These are phyloP conservation scores for Oropetium thomaeum DNA, from an alignment of 176 grass and related monocot genomes.

Conservation along the genomic window DNA sequence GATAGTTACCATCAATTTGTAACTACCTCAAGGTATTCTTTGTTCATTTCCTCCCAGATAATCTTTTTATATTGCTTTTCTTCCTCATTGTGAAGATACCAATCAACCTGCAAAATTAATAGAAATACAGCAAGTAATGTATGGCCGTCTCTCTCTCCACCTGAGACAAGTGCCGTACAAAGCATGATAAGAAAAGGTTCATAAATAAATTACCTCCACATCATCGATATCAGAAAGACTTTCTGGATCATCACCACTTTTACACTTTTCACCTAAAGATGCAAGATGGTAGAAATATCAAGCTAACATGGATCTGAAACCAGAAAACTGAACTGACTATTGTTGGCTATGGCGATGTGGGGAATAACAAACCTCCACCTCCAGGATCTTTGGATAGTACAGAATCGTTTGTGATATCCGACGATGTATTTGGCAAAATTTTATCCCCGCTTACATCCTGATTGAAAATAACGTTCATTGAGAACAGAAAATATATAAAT, in stretches of 20 bases:
- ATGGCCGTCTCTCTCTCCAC: background rate
- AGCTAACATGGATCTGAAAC: background rate
- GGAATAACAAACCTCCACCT: slow-evolving; percentile 38
- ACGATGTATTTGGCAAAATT: slow-evolving; percentile 15
- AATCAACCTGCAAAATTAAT: slow-evolving; percentile 49
- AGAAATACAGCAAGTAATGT: background rate
- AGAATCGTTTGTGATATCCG: slow-evolving; percentile 32
- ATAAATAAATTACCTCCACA: slow-evolving; percentile 57
- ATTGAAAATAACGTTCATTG: background rate
- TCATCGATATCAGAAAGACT: slow-evolving; percentile 90
- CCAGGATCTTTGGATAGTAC: slow-evolving; percentile 38
- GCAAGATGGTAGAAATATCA: slow-evolving; percentile 3
- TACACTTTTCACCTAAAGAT: slow-evolving; percentile 45
- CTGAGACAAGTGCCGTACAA: slow-evolving; percentile 18
- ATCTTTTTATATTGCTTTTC: slow-evolving; percentile 85
- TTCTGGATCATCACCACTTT: slow-evolving; percentile 48
- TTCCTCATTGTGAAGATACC: slow-evolving; percentile 87
- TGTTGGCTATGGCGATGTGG: background rate
- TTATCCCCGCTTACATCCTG: background rate
- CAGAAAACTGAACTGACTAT: background rate
- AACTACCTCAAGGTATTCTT: slow-evolving; percentile 90
- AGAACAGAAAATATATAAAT: background rate
- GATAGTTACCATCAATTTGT: slow-evolving; percentile 23
- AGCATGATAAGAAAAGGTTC: background rate
- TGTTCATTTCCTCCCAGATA: slow-evolving; percentile 99